Evolutionary conservation across 2,329 filamentous ascomycete genomes (phyloP).

Genomic region (Venturia carpophila): DNA sequence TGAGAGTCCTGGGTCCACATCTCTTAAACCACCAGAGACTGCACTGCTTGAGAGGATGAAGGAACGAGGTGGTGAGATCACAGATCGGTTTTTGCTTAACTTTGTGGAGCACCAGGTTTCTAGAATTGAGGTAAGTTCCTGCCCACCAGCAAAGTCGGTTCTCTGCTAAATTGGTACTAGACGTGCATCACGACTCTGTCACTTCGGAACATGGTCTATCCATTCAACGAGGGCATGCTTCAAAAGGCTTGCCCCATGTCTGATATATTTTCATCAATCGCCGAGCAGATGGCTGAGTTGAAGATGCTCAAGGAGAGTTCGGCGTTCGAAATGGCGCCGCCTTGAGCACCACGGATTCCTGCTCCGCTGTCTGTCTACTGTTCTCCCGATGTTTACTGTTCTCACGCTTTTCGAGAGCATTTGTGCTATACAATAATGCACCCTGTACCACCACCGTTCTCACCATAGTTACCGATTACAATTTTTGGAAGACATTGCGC

Average conservation of each 20-base stretch:
- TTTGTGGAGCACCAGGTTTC: constrained; percentile 94
- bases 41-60: constrained; percentile 70
- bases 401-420: not conserved
- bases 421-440: not conserved
- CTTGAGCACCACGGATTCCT: not conserved
- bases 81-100: constrained; percentile 78
- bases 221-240: constrained; percentile 59
- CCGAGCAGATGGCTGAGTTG: constrained; percentile 55
- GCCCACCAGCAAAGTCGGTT: not conserved
- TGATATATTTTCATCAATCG: constrained; percentile 57
- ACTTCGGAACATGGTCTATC: constrained; percentile 69
- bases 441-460: not conserved
- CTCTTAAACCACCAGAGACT: constrained; percentile 71
- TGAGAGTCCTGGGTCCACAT: constrained; percentile 58
- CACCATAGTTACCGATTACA: not conserved
- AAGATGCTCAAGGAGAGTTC: constrained; percentile 46
- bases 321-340: constrained; percentile 13
- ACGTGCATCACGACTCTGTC: constrained; percentile 72
- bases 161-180: constrained; percentile 37
- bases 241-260: constrained; percentile 72
- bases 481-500: not conserved
- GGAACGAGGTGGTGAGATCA: constrained; percentile 70
- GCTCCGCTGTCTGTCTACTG: not conserved
- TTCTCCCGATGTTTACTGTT: not conserved
- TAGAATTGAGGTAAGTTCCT: constrained; percentile 73